phyloP scores from a whole-genome alignment of 2,329 filamentous ascomycete genomes.

The Tolypocladium guangdongense region DNA sequence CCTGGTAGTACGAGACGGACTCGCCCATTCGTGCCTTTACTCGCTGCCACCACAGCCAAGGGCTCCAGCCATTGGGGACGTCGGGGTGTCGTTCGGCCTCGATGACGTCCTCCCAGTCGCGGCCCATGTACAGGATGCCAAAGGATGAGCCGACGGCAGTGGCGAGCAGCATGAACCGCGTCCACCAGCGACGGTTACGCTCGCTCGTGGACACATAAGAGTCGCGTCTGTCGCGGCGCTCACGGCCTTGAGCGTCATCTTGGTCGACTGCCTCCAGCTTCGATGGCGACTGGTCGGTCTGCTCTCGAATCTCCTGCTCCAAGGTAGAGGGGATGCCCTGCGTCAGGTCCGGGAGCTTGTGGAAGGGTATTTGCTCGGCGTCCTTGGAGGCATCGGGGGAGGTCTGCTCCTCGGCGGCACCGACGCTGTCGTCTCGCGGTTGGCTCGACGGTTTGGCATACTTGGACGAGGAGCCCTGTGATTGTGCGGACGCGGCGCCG shows the following conservation, averaged over 20 bases:
- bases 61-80: constrained; percentile 69
- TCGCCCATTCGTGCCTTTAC: constrained; percentile 63
- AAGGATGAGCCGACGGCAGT: constrained; percentile 45
- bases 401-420: background rate
- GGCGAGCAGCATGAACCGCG: constrained; percentile 60
- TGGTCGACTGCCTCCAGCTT: constrained; percentile 26
- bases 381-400: constrained; percentile 13
- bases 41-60: constrained; percentile 69
- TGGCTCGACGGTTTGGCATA: constrained; percentile 1
- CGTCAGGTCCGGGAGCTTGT: constrained; percentile 81
- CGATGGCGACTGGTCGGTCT: constrained; percentile 21
- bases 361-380: constrained; percentile 37
- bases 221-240: constrained; percentile 47
- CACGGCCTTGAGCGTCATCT: constrained; percentile 18
- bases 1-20: constrained; percentile 84
- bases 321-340: constrained; percentile 89
- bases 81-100: constrained; percentile 61
- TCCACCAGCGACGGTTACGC: constrained; percentile 63
- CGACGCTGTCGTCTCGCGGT: constrained; percentile 9
- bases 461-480: constrained; percentile 3
- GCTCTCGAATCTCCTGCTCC: constrained; percentile 56
- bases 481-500: background rate
- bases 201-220: constrained; percentile 82
- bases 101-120: constrained; percentile 77
- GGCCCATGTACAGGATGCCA: constrained; percentile 64